Conservation (phyloP, 2,329 filamentous ascomycete genomes). For the Fusarium nisikadoi region DNA sequence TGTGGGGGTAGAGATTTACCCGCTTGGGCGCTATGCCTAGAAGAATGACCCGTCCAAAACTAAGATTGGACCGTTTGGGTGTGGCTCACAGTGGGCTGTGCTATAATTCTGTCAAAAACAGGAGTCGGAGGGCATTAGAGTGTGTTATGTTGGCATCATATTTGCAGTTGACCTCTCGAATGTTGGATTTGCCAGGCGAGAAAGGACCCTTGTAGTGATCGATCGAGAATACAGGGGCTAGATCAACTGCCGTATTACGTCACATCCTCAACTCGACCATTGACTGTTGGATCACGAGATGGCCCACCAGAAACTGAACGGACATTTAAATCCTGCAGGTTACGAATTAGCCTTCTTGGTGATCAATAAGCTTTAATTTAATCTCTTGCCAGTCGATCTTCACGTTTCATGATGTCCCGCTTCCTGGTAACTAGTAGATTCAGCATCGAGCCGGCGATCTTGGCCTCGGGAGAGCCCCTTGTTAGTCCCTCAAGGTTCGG, state of each 20-base stretch:
- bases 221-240: constrained; percentile 7
- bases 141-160: constrained; percentile 13
- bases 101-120: constrained; percentile 9
- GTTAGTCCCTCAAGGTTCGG: constrained; percentile 3
- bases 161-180: background rate
- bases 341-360: background rate
- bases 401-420: background rate
- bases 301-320: background rate
- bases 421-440: constrained; percentile 2
- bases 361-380: background rate
- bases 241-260: constrained; percentile 8
- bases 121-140: background rate
- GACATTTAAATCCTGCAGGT: background rate
- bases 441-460: constrained; percentile 5
- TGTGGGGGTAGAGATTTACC: constrained; percentile 30
- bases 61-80: background rate
- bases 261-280: background rate
- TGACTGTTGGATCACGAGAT: background rate
- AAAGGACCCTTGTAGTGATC: background rate
- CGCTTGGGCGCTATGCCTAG: constrained; percentile 24
- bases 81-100: constrained; percentile 17
- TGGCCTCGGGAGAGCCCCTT: background rate
- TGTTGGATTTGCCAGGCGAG: background rate
- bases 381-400: background rate
- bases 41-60: constrained; percentile 5